Evolutionary conservation across 768 basidiomycete genomes (phyloP), one percentile per base, ranked within the genome.

Genomic region (Suillus hirtellus): DNA sequence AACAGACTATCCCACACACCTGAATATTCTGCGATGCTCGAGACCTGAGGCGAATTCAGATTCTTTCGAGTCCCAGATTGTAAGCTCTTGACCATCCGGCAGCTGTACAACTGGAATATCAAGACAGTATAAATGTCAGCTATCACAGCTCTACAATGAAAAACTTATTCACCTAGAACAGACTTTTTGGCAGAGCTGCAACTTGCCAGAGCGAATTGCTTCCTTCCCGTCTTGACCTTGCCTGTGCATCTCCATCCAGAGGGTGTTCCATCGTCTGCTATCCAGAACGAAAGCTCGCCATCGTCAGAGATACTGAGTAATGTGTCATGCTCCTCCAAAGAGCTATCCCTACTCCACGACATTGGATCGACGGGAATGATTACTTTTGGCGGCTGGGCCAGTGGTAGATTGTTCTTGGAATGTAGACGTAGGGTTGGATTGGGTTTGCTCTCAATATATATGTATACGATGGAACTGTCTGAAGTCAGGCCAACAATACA

Each of bases 11-110:
- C 49, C 42, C 19, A 67, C 80, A 67, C 69, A 93, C 92, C 79
- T 81, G 64, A 85, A 88, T 15, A 85, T 73, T 44, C 81, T 80
- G 47, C 82, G 80, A 71, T 89, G 90, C 74, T 97, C 96, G 55
- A 96, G 78, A 2, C 96, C 96, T 5, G 91, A 89, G 9, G 93
- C 88, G 74, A 98, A 98, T 74, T 96, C 93, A 19, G 92, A 95
- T 74, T 92, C 92, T 59, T 90, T 90, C 0, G 95, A 97, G 75
- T 98, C 95, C 96, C 96, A 99, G 19, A 99, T 94, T 0, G 94
- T 95, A 53, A 98, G 75, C 71, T 96, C 93, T 63, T 91, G 83
- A 0, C 89, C 89, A 21, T 85, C 83, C 0, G 80, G 69, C 17
- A 77, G 73, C 5, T 82, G 78, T 15, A 89, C 86, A 65, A 94